Conservation (phyloP, 1,284 basidiomycete species). For the Rhodofomes roseus region DNA sequence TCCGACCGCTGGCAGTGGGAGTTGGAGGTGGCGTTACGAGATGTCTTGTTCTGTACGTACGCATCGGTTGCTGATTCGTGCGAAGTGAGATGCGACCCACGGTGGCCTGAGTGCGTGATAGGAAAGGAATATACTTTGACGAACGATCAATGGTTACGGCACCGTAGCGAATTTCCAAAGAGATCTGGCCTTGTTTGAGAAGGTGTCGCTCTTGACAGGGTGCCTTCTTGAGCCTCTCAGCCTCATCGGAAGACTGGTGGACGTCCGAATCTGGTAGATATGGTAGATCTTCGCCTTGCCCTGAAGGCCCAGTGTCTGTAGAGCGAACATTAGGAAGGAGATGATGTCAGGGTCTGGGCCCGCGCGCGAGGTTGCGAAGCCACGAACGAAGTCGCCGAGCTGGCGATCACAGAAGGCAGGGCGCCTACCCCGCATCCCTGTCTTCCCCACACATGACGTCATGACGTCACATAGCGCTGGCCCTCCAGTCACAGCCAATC, state of each 20-base stretch:
- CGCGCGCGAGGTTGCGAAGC: not conserved
- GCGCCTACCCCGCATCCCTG: not conserved
- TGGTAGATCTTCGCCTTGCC: not conserved
- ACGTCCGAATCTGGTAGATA: not conserved
- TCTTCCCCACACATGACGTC: not conserved
- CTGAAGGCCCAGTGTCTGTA: not conserved
- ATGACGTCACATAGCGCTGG: not conserved
- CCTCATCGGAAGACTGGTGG: not conserved
- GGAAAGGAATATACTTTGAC: not conserved
- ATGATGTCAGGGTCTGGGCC: constrained; percentile 1
- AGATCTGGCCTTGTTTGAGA: not conserved
- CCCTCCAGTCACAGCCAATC: not conserved
- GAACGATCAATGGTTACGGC: not conserved
- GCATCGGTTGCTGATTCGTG: too few species aligned
- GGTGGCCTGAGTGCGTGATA: not conserved
- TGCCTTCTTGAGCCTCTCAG: not conserved
- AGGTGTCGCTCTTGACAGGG: not conserved
- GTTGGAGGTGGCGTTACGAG: not conserved
- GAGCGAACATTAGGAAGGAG: not conserved
- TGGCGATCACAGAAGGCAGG: not conserved
- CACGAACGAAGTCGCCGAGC: not conserved
- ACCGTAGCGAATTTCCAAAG: not conserved
- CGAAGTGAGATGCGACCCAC: not conserved
- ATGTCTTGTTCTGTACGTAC: not conserved
- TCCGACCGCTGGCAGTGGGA: not conserved